Base-by-base conservation (phyloP, 495 filamentous ascomycete species). In the Acidiella bohemica region DNA sequence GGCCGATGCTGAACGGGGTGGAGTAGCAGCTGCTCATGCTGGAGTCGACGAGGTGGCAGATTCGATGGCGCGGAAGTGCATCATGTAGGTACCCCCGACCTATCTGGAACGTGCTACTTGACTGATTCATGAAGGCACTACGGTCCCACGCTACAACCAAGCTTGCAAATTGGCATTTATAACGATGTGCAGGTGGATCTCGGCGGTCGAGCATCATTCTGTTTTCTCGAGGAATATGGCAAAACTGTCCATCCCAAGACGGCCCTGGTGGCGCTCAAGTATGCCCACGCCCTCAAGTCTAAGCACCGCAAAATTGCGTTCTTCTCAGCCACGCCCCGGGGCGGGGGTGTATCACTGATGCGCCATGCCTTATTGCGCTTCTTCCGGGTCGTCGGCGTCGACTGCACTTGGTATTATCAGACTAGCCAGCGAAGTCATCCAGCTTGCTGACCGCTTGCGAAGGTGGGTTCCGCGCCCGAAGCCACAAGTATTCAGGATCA, bases 271-370 rank as follows among this genome's bases (percentile, higher is more conserved):
- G 30, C 30, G 14, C 7, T 9, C 5, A 5, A 6, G 12, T 32
- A 32, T 32, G 30, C 30, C 5, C 30, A 32, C 30, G 12, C 30
- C 17, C 30, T 32, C 11, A 8, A 16, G 5, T 16, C 17, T 5
- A 17, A 6, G 4, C 7, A 36, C 8, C 18, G 19, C 8, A 8
- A 18, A 7, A 69, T 88, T 51, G 84, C 84, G 0, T 90, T 86
- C 62, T 92, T 92, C 67, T 85, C 78, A 49, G 72, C 75, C 29
- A 90, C 84, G 0, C 81, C 85, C 1, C 81, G 90, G 53, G 84
- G 84, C 14, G 84, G 85, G 39, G 84, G 84, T 20, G 84, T 92
- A 16, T 80, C 83, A 6, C 64, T 90, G 23, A 93, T 92, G 85
- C 68, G 84, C 31, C 85, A 92, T 60, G 81, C 85, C 11, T 66